phyloP scores from a whole-genome alignment of 148 eudicot genomes.

The Camellia granthamiana region DNA sequence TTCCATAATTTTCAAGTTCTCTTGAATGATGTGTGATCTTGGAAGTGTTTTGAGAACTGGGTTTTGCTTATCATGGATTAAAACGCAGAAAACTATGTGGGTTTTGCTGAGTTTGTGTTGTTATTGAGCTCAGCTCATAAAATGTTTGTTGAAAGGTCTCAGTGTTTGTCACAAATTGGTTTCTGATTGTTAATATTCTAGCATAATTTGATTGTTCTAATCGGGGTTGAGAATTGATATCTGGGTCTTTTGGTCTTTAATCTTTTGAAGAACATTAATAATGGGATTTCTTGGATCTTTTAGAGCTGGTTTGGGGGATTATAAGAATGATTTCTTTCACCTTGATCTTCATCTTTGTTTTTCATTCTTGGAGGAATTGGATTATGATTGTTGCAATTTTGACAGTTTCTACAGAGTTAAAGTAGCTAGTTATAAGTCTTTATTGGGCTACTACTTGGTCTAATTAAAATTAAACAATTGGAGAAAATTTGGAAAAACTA shows the following conservation, averaged over 20 bases:
- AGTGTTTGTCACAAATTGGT: not conserved
- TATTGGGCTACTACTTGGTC: not conserved
- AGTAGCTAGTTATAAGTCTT: not conserved
- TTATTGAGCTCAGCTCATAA: not conserved
- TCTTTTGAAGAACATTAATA: not conserved
- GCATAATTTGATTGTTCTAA: not conserved
- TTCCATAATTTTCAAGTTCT: not conserved
- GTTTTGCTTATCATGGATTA: not conserved
- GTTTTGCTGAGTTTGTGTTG: not conserved
- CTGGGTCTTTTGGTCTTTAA: not conserved
- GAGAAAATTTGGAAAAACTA: not conserved
- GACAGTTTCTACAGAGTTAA: not conserved
- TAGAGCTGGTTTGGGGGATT: not conserved
- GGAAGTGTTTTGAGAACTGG: not conserved
- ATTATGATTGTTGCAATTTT: not conserved
- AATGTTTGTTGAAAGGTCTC: not conserved
- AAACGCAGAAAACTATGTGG: not conserved
- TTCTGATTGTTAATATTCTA: not conserved
- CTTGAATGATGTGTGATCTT: not conserved
- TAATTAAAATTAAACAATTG: not conserved
- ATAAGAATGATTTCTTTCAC: too few species aligned
- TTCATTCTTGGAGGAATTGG: constrained; percentile 5
- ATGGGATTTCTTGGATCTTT: not conserved
- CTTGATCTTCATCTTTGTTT: not conserved
- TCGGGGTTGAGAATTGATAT: too few species aligned